phyloP scores from a whole-genome alignment of 1,284 basidiomycete species.

The Volvariella surrecta region DNA sequence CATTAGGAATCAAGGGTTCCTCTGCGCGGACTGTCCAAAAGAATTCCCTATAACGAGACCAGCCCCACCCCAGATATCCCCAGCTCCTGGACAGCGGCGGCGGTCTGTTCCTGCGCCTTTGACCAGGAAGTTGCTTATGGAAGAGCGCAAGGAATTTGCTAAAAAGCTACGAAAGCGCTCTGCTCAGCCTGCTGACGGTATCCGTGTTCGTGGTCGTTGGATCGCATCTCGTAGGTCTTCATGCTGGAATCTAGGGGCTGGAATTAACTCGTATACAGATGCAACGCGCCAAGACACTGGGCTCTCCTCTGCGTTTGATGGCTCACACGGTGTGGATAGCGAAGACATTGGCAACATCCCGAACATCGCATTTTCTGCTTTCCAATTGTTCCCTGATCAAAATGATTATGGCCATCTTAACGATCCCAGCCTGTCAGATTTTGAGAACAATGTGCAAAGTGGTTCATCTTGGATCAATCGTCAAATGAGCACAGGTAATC shows the following conservation, averaged over 20 bases:
- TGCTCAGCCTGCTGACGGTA: constrained; percentile 23
- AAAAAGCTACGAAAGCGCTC: constrained; percentile 29
- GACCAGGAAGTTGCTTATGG: constrained; percentile 34
- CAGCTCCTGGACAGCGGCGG: constrained; percentile 28
- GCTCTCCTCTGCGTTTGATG: constrained; percentile 45
- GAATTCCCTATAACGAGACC: constrained; percentile 31
- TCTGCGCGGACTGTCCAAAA: constrained; percentile 50
- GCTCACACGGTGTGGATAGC: constrained; percentile 55
- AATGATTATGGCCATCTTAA: constrained; percentile 32
- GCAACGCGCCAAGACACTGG: constrained; percentile 36
- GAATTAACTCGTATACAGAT: constrained; percentile 16
- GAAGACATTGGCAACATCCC: constrained; percentile 55
- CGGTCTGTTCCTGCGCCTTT: constrained; percentile 26
- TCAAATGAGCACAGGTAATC: constrained; percentile 33
- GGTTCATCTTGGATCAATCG: constrained; percentile 47
- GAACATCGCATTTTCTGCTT: constrained; percentile 45
- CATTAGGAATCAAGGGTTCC: constrained; percentile 47
- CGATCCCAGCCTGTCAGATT: constrained; percentile 38
- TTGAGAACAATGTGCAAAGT: constrained; percentile 39
- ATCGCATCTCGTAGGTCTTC: constrained; percentile 35
- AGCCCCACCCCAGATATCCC: constrained; percentile 28
- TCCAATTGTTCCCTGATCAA: constrained; percentile 65
- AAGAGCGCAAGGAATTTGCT: constrained; percentile 33
- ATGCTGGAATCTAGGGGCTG: constrained; percentile 3
- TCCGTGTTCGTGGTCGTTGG: constrained; percentile 58